Percentiles rank a stretch among this genome's conserved stretches.
Evolutionary conservation across 768 basidiomycete species (phyloP).

Genomic region (Amanita molliuscula): DNA sequence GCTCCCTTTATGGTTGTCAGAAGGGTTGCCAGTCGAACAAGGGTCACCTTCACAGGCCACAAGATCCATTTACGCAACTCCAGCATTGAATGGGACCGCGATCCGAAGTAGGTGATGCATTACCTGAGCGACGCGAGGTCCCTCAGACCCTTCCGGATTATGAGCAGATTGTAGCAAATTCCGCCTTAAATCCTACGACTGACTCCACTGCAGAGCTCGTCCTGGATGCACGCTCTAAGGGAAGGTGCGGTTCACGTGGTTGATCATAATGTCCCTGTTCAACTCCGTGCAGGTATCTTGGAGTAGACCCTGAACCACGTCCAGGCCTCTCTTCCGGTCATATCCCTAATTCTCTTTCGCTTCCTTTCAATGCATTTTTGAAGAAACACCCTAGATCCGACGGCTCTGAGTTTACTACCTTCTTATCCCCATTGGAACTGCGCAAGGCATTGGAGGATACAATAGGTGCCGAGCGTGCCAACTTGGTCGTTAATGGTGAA

Average conservation of each 20-base stretch:
- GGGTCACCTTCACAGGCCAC: constrained; percentile 19
- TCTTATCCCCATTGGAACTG: constrained; percentile 50
- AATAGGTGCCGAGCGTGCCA: constrained; percentile 46
- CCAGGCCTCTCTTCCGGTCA: constrained; percentile 84
- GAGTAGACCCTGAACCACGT: constrained; percentile 81
- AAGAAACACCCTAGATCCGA: constrained; percentile 27
- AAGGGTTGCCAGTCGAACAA: constrained; percentile 46
- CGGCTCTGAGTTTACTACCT: constrained; percentile 43
- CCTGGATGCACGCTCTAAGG: constrained; percentile 80
- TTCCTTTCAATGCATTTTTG: constrained; percentile 77
- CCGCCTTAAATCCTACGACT: constrained; percentile 31
- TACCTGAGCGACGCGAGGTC: constrained; percentile 6
- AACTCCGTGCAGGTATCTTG: constrained; percentile 51
- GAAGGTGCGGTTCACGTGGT: constrained; percentile 42
- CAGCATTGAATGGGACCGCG: constrained; percentile 36
- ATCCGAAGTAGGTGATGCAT: constrained; percentile 38
- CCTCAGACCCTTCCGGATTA: constrained; percentile 43
- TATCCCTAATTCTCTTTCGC: constrained; percentile 76
- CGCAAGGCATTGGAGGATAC: constrained; percentile 47
- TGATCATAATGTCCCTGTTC: not conserved
- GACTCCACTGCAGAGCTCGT: constrained; percentile 53
- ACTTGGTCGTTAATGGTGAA: constrained; percentile 50
- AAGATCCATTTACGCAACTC: constrained; percentile 37
- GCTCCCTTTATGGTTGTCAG: constrained; percentile 68
- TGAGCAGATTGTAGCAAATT: constrained; percentile 71